Conservation (phyloP, 2,329 filamentous ascomycete species). For the Epichloe aotearoae region DNA sequence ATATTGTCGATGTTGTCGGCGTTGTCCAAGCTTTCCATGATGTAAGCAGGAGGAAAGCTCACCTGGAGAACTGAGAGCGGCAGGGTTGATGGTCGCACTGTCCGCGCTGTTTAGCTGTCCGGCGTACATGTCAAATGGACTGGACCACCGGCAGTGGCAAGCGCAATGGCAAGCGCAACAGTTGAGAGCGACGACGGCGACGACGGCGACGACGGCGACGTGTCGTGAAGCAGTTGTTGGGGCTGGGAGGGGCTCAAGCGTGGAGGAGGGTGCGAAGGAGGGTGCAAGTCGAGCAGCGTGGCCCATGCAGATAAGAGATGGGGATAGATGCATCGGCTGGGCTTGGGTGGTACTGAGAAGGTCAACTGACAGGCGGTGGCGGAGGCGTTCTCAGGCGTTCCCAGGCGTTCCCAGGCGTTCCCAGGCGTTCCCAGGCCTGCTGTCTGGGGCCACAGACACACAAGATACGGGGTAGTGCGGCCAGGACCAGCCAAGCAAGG, state of each 20-base stretch:
- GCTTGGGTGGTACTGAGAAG: background rate
- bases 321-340: slow-evolving; percentile 4
- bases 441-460: too few relatives aligned
- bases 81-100: slow-evolving; percentile 83
- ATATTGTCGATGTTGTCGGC: background rate
- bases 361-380: slow-evolving; percentile 6
- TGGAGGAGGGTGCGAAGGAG: slow-evolving; percentile 26
- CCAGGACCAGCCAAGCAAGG: too few relatives aligned
- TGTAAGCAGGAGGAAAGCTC: slow-evolving; percentile 18
- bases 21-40: background rate
- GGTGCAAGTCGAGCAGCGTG: slow-evolving; percentile 26
- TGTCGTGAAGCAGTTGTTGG: slow-evolving; percentile 46
- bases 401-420: too few relatives aligned
- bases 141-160: slow-evolving; percentile 11
- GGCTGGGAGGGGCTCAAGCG: slow-evolving; percentile 28
- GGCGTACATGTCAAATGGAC: slow-evolving; percentile 23
- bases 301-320: slow-evolving; percentile 36
- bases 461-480: too few relatives aligned
- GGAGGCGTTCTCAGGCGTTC: background rate
- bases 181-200: slow-evolving; percentile 30
- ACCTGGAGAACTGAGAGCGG: slow-evolving; percentile 71
- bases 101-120: slow-evolving; percentile 56
- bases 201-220: slow-evolving; percentile 41
- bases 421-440: too few relatives aligned
- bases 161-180: slow-evolving; percentile 7